These are phyloP conservation scores for Odonthalia washingtoniensis DNA, from an alignment of 31 red algal species.

Conservation along the genomic window DNA sequence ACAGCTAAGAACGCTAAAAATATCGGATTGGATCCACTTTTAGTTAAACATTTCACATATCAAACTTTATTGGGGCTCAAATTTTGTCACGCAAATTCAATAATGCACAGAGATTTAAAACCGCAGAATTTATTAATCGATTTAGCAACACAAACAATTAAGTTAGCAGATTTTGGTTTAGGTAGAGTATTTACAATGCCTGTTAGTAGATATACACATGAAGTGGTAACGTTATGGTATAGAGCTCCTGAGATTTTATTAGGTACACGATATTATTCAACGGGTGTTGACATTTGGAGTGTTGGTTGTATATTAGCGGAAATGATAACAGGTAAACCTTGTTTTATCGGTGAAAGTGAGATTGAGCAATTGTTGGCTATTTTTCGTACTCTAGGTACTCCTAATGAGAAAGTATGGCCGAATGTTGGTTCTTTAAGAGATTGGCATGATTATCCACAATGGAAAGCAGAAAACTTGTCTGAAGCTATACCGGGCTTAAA, in stretches of 20 bases:
- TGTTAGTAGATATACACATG: constrained; percentile 95
- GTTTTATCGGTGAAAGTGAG: constrained; percentile 88
- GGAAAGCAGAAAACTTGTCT: constrained; percentile 64
- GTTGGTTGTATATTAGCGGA: constrained; percentile 95
- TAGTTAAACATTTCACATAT: constrained; percentile 83
- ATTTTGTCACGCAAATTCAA: constrained; percentile 75
- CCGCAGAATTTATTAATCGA: constrained; percentile 95
- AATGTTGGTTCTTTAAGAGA: constrained; percentile 66
- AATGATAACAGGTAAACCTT: constrained; percentile 70
- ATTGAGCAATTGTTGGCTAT: constrained; percentile 90
- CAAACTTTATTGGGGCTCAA: constrained; percentile 88
- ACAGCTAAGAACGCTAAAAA: constrained; percentile 60
- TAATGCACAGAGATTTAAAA: constrained; percentile 98
- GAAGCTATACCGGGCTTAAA: constrained; percentile 51
- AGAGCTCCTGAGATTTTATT: constrained; percentile 95
- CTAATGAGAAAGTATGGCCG: constrained; percentile 76
- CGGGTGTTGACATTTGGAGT: constrained; percentile 92
- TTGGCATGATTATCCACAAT: constrained; percentile 95
- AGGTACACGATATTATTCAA: constrained; percentile 92
- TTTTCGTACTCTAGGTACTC: constrained; percentile 94
- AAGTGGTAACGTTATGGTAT: constrained; percentile 98
- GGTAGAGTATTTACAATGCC: constrained; percentile 88
- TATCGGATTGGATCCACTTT: constrained; percentile 52
- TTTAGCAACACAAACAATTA: constrained; percentile 73
- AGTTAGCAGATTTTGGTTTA: constrained; percentile 96